Percentiles rank a stretch among this genome's conserved stretches.
Evolutionary conservation across 805 yeast genomes (phyloP).

Genomic region (Cyberlindnera maritima): DNA sequence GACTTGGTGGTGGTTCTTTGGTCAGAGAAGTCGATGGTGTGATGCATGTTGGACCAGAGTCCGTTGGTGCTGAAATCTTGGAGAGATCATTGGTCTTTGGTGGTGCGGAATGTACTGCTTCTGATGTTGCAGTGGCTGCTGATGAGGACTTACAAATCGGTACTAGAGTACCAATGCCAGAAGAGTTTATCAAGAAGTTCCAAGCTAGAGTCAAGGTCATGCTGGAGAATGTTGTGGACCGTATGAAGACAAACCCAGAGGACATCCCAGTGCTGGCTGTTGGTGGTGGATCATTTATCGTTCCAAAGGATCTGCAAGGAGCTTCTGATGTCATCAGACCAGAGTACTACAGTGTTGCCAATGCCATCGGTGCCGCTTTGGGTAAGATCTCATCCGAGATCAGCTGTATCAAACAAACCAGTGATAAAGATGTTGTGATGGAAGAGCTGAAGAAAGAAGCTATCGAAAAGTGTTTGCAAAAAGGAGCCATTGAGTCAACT

Average conservation of each 20-base stretch:
- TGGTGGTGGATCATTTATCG: constrained; percentile 50
- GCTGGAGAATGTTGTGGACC: constrained; percentile 40
- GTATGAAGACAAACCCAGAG: constrained; percentile 44
- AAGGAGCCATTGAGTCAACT: constrained; percentile 28
- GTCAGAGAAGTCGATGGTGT: constrained; percentile 31
- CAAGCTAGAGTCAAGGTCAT: constrained; percentile 20
- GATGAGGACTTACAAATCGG: constrained; percentile 9
- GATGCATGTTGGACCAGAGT: constrained; percentile 45
- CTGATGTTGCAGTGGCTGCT: constrained; percentile 35
- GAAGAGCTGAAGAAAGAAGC: constrained; percentile 26
- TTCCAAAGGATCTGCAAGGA: constrained; percentile 37
- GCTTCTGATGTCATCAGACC: constrained; percentile 42
- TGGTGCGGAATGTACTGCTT: constrained; percentile 39
- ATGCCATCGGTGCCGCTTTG: constrained; percentile 51
- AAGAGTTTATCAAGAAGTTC: constrained; percentile 12
- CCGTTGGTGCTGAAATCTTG: constrained; percentile 38
- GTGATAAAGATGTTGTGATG: constrained; percentile 18
- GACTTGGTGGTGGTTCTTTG: constrained; percentile 50
- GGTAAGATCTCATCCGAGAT: constrained; percentile 37
- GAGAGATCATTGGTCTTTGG: constrained; percentile 39
- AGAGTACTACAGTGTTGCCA: constrained; percentile 41
- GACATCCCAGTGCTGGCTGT: constrained; percentile 43
- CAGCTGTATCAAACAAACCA: constrained; percentile 8
- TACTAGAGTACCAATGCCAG: not conserved
- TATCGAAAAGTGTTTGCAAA: constrained; percentile 19